These are phyloP conservation scores for Trichoderma sp. DNA, from an alignment of 2,329 filamentous ascomycete genomes.

Conservation along the genomic window DNA sequence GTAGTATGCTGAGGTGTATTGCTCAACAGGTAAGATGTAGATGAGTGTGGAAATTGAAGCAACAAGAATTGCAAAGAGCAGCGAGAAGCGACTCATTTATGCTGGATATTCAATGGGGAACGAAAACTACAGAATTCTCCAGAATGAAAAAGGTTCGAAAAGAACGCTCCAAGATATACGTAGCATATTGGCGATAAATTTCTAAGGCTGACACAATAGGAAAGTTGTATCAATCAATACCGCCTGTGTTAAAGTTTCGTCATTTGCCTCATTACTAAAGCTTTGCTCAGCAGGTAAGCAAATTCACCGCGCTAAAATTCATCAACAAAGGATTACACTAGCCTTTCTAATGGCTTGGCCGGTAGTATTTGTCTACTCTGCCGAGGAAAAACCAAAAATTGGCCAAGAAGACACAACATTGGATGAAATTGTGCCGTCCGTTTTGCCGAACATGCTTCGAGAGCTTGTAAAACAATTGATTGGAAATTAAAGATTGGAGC, in stretches of 20 bases:
- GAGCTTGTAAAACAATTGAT: not conserved
- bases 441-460: not conserved
- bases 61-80: constrained; percentile 36
- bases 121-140: not conserved
- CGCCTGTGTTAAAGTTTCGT: not conserved
- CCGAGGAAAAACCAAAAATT: not conserved
- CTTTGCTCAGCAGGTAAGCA: constrained; percentile 6
- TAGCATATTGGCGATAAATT: not conserved
- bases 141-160: not conserved
- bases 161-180: not conserved
- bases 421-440: not conserved
- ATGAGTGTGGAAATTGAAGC: constrained; percentile 37
- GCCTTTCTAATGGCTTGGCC: not conserved
- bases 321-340: constrained; percentile 5
- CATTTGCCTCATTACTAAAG: constrained; percentile 1
- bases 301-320: not conserved
- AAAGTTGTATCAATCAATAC: not conserved
- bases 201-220: constrained; percentile 14
- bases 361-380: not conserved
- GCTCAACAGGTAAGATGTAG: constrained; percentile 31
- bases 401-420: not conserved
- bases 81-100: constrained; percentile 41
- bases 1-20: constrained; percentile 23
- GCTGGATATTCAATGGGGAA: constrained; percentile 17
- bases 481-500: not conserved